These are phyloP conservation scores for Sporothrix phasma DNA, from an alignment of 2,329 filamentous ascomycete genomes.

Conservation along the genomic window DNA sequence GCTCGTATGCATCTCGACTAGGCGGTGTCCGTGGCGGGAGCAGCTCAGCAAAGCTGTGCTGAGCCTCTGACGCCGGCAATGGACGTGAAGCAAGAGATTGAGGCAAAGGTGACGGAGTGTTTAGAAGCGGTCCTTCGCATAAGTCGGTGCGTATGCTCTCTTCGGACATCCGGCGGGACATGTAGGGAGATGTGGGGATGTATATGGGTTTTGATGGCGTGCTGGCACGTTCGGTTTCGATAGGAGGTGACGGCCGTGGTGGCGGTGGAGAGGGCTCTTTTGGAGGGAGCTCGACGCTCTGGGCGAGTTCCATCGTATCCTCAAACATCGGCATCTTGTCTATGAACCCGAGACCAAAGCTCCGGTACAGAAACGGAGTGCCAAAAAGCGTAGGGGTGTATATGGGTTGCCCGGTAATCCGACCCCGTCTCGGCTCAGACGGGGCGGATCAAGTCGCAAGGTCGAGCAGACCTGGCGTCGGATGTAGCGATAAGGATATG, in stretches of 20 bases:
- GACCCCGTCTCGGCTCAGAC: constrained; percentile 6
- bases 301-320: constrained; percentile 35
- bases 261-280: constrained; percentile 13
- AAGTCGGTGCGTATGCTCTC: constrained; percentile 52
- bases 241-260: neutral
- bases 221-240: neutral
- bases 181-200: constrained; percentile 14
- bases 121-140: constrained; percentile 46
- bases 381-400: no score
- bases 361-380: neutral
- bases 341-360: neutral
- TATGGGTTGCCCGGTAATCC: neutral
- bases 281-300: constrained; percentile 1
- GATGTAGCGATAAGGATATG: neutral
- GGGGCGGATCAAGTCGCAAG: neutral
- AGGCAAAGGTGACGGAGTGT: constrained; percentile 27
- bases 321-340: constrained; percentile 49
- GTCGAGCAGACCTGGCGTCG: neutral
- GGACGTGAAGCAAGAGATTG: neutral
- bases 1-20: constrained; percentile 23
- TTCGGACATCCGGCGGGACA: constrained; percentile 39
- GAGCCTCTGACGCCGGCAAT: neutral
- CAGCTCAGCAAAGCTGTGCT: neutral
- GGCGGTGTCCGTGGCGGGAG: constrained; percentile 20
- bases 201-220: constrained; percentile 20